Percentiles rank a stretch among this genome's conserved stretches.
Conservation (phyloP, 2,329 filamentous ascomycete species). For the Colletotrichum coccodes region DNA sequence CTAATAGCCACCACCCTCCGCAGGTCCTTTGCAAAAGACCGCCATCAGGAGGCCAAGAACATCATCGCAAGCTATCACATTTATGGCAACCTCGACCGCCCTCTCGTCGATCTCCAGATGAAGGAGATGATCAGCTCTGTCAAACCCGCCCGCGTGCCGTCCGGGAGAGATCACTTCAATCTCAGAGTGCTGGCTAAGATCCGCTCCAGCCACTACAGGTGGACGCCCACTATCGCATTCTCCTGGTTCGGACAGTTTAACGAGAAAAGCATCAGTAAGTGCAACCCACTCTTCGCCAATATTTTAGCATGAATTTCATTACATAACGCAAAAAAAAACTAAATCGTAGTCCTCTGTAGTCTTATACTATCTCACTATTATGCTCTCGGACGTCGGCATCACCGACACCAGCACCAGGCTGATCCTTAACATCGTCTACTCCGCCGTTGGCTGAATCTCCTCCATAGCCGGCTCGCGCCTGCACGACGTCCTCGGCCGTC, state of each 20-base stretch:
- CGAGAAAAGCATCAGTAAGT: conserved; percentile 38
- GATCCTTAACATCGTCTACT: conserved; percentile 51
- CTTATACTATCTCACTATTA: conserved; percentile 51
- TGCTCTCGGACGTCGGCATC: conserved; percentile 52
- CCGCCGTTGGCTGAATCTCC: conserved; percentile 50
- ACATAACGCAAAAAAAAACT: too few species aligned
- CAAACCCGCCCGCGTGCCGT: conserved; percentile 27
- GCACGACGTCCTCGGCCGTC: conserved; percentile 51
- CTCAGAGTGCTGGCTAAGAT: conserved; percentile 46
- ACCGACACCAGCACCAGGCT: conserved; percentile 49
- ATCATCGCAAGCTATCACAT: conserved; percentile 62
- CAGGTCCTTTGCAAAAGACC: conserved; percentile 57
- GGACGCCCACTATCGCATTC: conserved; percentile 51
- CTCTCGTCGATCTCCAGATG: conserved; percentile 27
- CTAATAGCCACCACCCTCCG: conserved; percentile 53
- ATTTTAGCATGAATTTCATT: too few species aligned
- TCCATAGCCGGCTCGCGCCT: conserved; percentile 48
- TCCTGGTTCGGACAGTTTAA: conserved; percentile 54
- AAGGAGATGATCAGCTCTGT: conserved; percentile 35
- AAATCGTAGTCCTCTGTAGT: conserved; percentile 14
- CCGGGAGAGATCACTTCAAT: conserved; percentile 49
- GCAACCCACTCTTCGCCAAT: too few species aligned
- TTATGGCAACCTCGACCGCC: conserved; percentile 48
- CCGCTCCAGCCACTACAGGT: conserved; percentile 46
- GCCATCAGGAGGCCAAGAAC: conserved; percentile 58